Evolutionary conservation across 257 asterid genomes (phyloP).

Genomic region (Paraleonurus japonicus): DNA sequence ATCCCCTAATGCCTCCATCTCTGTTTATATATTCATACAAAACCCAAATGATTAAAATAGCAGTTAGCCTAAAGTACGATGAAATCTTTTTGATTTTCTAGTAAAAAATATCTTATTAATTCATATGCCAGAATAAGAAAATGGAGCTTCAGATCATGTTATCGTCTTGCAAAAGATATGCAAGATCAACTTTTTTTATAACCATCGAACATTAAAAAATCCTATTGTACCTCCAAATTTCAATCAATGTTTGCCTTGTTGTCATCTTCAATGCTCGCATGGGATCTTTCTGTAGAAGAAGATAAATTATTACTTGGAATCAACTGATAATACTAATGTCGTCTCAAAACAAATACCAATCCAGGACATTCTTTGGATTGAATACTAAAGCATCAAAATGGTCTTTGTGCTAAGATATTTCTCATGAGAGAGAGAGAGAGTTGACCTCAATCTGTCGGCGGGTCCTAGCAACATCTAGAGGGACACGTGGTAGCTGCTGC

Average conservation of each 20-base stretch:
- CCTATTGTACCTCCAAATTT: slow-evolving; percentile 66
- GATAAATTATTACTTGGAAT: not conserved
- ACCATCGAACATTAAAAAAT: not conserved
- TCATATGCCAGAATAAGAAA: not conserved
- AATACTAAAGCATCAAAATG: not conserved
- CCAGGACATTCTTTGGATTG: not conserved
- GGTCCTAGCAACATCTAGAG: slow-evolving; percentile 88
- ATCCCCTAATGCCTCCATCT: slow-evolving; percentile 69
- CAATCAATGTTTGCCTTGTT: slow-evolving; percentile 56
- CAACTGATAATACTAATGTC: not conserved
- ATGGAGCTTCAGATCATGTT: not conserved
- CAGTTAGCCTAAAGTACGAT: too few relatives aligned
- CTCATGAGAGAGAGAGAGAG: not conserved
- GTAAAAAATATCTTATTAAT: too few relatives aligned
- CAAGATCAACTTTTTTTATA: not conserved
- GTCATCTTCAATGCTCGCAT: slow-evolving; percentile 65
- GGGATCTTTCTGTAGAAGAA: slow-evolving; percentile 54
- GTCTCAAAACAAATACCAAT: not conserved
- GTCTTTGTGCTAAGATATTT: not conserved
- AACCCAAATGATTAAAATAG: too few relatives aligned
- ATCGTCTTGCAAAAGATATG: not conserved
- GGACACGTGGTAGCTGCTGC: slow-evolving; percentile 81
- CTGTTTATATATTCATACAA: too few relatives aligned
- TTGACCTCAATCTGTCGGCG: slow-evolving; percentile 81
- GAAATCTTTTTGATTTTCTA: too few relatives aligned